These are phyloP conservation scores for Cyclospora cayetanensis DNA, from an alignment of 169 alveolate genomes.

Conservation along the genomic window DNA sequence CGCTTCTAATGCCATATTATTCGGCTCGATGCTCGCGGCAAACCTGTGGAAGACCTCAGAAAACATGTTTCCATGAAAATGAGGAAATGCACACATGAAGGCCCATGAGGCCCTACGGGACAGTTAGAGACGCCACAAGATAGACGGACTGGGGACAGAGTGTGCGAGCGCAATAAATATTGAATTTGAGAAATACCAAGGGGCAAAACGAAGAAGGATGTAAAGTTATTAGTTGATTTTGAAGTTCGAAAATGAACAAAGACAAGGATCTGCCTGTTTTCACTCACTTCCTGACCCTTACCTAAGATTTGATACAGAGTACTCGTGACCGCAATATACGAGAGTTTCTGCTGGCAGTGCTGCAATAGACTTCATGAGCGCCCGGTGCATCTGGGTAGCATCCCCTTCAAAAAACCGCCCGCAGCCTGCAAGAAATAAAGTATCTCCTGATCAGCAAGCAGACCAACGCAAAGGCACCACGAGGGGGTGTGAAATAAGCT, in stretches of 20 bases:
- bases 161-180: background rate
- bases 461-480: background rate
- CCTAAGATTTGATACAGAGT: conserved; percentile 87
- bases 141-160: background rate
- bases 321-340: conserved; percentile 96
- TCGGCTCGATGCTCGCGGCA: conserved; percentile 69
- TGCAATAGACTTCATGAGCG: conserved; percentile 77
- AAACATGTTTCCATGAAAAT: background rate
- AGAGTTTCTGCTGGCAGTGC: conserved; percentile 87
- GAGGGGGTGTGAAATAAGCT: background rate
- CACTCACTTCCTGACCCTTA: too few species aligned
- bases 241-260: too few species aligned
- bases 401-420: conserved; percentile 96
- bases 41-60: conserved; percentile 52
- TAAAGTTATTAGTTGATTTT: background rate
- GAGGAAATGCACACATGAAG: background rate
- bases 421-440: conserved; percentile 95
- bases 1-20: conserved; percentile 35
- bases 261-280: too few species aligned
- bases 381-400: conserved; percentile 86
- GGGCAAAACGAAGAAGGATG: background rate
- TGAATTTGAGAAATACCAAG: background rate
- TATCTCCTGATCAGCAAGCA: conserved; percentile 88
- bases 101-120: too few species aligned
- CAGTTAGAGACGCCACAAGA: background rate